Percentiles rank a stretch among this genome's conserved stretches.
These are phyloP conservation scores for Eimeria acervulina DNA, from an alignment of 169 alveolate genomes.

Conservation along the genomic window DNA sequence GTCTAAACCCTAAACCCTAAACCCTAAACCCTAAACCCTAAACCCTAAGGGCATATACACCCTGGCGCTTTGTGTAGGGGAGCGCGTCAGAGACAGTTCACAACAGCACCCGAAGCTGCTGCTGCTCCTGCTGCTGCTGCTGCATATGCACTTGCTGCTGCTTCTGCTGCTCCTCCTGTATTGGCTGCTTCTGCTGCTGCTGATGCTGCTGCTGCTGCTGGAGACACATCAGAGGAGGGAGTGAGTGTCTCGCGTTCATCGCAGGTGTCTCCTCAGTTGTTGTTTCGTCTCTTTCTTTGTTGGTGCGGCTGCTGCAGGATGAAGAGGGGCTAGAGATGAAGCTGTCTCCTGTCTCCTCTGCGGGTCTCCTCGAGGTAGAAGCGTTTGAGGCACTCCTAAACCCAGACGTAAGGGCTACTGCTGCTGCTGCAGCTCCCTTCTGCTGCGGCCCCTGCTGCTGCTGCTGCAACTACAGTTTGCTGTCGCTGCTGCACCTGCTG, in stretches of 20 bases:
- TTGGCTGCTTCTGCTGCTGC: too few species aligned
- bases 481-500: background rate
- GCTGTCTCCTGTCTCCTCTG: background rate
- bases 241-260: too few species aligned
- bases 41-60: too few species aligned
- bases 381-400: background rate
- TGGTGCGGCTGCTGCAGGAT: slow-evolving; percentile 25
- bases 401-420: background rate
- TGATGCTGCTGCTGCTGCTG: too few species aligned
- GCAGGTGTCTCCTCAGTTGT: background rate
- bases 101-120: too few species aligned
- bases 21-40: too few species aligned
- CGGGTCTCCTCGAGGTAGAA: background rate
- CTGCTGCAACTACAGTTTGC: background rate
- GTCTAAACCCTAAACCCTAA: background rate
- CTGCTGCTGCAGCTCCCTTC: background rate
- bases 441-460: background rate
- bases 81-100: too few species aligned
- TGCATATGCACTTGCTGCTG: too few species aligned
- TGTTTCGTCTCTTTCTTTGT: background rate
- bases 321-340: background rate
- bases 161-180: too few species aligned
- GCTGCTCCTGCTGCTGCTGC: too few species aligned
- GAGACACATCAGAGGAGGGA: too few species aligned
- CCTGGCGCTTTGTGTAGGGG: too few species aligned